These are phyloP conservation scores for Chenopodium album DNA, from an alignment of 148 eudicot species.

Conservation along the genomic window DNA sequence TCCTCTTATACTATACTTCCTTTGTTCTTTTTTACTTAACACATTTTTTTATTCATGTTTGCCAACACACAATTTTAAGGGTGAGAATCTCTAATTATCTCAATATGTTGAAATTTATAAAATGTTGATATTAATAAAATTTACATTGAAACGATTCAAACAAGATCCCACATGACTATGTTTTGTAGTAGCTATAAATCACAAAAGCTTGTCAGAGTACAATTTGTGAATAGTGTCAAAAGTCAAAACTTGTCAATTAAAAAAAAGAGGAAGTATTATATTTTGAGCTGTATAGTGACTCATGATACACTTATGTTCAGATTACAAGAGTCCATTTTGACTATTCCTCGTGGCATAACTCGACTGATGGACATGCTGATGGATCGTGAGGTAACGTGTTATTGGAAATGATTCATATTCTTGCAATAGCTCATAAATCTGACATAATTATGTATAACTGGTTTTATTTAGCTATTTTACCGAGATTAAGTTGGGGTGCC, in stretches of 20 bases:
- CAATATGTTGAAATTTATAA: too few species aligned
- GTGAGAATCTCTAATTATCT: too few species aligned
- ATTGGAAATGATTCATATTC: background rate
- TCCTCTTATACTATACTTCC: background rate
- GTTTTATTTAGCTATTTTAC: background rate
- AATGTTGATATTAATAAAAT: too few species aligned
- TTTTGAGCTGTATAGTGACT: slow-evolving; percentile 7
- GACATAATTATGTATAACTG: background rate
- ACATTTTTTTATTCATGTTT: too few species aligned
- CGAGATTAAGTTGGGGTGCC: background rate
- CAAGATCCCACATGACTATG: too few species aligned
- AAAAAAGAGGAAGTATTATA: background rate
- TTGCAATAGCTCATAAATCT: background rate
- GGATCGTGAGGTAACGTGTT: slow-evolving; percentile 87
- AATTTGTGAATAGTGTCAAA: too few species aligned
- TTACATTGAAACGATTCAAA: too few species aligned
- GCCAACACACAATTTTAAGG: too few species aligned
- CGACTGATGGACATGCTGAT: slow-evolving; percentile 98
- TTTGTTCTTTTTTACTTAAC: too few species aligned
- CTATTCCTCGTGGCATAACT: slow-evolving; percentile 91
- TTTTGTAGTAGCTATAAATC: too few species aligned
- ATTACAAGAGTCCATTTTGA: slow-evolving; percentile 93
- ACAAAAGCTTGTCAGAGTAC: too few species aligned
- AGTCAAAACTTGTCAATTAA: too few species aligned
- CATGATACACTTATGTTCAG: slow-evolving; percentile 47